Evolutionary conservation across 1,139 yeast species (phyloP).

Genomic region (Suhomyces anneliseae): DNA sequence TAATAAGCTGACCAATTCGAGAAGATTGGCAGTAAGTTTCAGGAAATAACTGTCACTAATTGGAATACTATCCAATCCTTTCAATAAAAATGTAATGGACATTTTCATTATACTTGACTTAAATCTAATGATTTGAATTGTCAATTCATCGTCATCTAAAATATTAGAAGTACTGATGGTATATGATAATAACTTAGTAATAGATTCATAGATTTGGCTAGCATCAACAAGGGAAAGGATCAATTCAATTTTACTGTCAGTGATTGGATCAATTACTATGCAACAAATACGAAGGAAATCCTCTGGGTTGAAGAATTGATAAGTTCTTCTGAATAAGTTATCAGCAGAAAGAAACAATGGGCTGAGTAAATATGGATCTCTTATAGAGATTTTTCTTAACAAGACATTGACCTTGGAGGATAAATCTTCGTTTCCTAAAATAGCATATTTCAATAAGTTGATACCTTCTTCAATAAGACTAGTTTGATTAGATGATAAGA

Average conservation of each 20-base stretch:
- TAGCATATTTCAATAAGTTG: constrained; percentile 38
- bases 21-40: constrained; percentile 27
- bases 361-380: constrained; percentile 28
- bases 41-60: constrained; percentile 36
- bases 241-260: constrained; percentile 23
- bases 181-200: constrained; percentile 28
- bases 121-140: constrained; percentile 37
- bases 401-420: constrained; percentile 24
- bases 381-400: constrained; percentile 29
- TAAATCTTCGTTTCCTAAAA: constrained; percentile 38
- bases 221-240: constrained; percentile 27
- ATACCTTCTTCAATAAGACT: constrained; percentile 37
- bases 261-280: constrained; percentile 28
- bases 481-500: constrained; percentile 32
- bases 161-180: constrained; percentile 35
- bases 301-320: constrained; percentile 28
- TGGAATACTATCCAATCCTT: constrained; percentile 32
- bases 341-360: constrained; percentile 34
- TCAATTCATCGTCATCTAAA: constrained; percentile 31
- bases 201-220: constrained; percentile 31
- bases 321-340: constrained; percentile 24
- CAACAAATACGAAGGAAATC: constrained; percentile 38
- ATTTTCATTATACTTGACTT: constrained; percentile 31
- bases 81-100: constrained; percentile 30
- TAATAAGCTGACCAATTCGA: constrained; percentile 35